Evolutionary conservation across 306 rosid genomes (phyloP).

Genomic region (Vigna radiata): DNA sequence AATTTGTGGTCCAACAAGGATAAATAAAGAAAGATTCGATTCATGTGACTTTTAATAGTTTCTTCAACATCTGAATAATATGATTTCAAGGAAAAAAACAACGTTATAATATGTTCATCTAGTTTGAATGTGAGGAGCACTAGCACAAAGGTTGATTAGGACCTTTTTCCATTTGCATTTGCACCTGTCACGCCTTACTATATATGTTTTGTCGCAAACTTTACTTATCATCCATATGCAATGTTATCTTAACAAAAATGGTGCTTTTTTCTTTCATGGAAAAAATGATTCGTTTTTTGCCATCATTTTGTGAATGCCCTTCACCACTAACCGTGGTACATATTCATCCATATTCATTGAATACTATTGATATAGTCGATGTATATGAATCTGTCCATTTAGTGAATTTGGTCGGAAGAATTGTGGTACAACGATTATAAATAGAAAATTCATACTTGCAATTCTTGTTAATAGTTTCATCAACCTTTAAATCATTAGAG

Average conservation of each 20-base stretch:
- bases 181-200: not conserved
- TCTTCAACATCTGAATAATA: not conserved
- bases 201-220: conserved; percentile 13
- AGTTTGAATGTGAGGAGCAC: not conserved
- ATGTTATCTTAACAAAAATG: not conserved
- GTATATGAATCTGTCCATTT: not conserved
- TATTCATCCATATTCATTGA: conserved; percentile 4
- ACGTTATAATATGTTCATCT: not conserved
- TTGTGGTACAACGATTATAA: not conserved
- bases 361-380: not conserved
- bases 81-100: not conserved
- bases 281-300: not conserved
- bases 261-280: not conserved
- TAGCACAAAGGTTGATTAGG: not conserved
- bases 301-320: conserved; percentile 1
- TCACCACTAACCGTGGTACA: conserved; percentile 9
- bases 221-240: not conserved
- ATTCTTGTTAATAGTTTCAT: not conserved
- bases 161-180: not conserved
- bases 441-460: not conserved
- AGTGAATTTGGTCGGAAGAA: too few relatives aligned
- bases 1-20: conserved; percentile 10
- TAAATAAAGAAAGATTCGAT: conserved; percentile 2
- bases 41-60: not conserved
- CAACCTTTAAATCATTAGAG: not conserved